Evolutionary conservation across 495 filamentous ascomycete genomes (phyloP), one percentile per base, ranked within the genome.

Genomic region (Clohesyomyces aquaticus): DNA sequence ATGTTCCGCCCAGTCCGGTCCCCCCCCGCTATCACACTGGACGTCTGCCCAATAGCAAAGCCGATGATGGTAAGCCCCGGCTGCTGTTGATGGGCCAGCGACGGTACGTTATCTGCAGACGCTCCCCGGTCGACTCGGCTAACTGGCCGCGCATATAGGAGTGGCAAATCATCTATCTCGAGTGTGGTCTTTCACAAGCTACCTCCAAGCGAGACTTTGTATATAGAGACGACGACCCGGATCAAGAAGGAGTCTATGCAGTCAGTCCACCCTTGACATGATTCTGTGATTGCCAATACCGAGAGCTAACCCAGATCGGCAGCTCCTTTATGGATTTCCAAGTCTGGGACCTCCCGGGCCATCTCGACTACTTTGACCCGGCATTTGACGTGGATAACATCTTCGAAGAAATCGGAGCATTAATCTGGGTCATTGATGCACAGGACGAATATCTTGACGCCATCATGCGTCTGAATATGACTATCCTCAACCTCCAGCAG

Each of bases 241-340:
- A 95, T 98, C 59, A 89, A 93, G 69, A 96, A 93, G 72, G 91
- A 96, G 63, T 88, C 88, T 0, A 90, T 96, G 73, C 91, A 92
- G 91, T 96, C 71, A 77, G 87, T 76, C 32, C 32, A 38, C 32
- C 14, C 32, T 38, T n/a, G n/a, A n/a, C n/a, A n/a, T n/a, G n/a
- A n/a, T n/a, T n/a, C 21, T 46, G 28, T 21, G 45, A 32, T 35
- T 19, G 22, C 48, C 43, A 42, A 9, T 46, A 42, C 16, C 45
- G 16, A 14, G 18, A 16, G 29, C 56, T 63, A 25, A 61, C 63
- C 50, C 27, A 46, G 16, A 16, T 11, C 4, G 26, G 41, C 59
- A 96, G 93, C 71, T 96, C 93, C 6, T 97, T 98, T 68, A 96
- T 98, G 91, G 92, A 97, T 70, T 96, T 98, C 71, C 93, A 98